A percentile compares a stretch with the other conserved stretches of the same genome.
Conservation (phyloP, 345 rosid genomes). For the Citropsis articulata region DNA sequence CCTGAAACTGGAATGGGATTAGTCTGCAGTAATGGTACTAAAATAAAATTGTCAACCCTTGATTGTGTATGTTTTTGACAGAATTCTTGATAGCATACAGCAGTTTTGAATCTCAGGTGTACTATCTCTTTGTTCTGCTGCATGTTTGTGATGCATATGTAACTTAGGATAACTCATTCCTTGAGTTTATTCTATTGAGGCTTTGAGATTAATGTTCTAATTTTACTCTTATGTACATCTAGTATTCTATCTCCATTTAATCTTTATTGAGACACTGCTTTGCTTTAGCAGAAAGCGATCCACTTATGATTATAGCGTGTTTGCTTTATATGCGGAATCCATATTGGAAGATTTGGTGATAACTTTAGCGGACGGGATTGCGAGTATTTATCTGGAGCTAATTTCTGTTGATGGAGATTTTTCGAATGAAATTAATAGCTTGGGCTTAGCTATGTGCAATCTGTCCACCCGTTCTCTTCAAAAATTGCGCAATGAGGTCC, state of each 20-base stretch:
- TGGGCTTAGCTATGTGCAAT: slow-evolving; percentile 56
- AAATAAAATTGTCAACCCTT: not conserved
- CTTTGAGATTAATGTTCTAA: not conserved
- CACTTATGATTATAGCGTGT: slow-evolving; percentile 53
- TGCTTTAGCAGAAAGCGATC: slow-evolving; percentile 46
- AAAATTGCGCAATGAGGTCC: slow-evolving; percentile 84
- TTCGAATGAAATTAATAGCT: slow-evolving; percentile 54
- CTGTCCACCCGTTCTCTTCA: slow-evolving; percentile 87
- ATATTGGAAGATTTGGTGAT: slow-evolving; percentile 87
- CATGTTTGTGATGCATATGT: not conserved
- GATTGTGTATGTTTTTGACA: not conserved
- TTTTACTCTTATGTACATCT: slow-evolving; percentile 2
- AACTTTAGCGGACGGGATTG: slow-evolving; percentile 79
- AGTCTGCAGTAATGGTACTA: not conserved
- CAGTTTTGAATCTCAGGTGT: not conserved
- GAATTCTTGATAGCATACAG: not conserved
- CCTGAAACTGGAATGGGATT: not conserved
- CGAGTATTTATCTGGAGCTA: slow-evolving; percentile 80
- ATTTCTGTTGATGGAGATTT: slow-evolving; percentile 83
- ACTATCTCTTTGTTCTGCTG: not conserved
- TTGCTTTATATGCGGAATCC: slow-evolving; percentile 55
- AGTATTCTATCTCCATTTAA: not conserved
- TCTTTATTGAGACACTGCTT: slow-evolving; percentile 2
- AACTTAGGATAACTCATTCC: not conserved
- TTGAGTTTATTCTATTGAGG: not conserved